A percentile compares a stretch with the other conserved stretches of the same genome.
These are phyloP conservation scores for Xylaria sp. DNA, from an alignment of 2,329 filamentous ascomycete species.

Conservation along the genomic window DNA sequence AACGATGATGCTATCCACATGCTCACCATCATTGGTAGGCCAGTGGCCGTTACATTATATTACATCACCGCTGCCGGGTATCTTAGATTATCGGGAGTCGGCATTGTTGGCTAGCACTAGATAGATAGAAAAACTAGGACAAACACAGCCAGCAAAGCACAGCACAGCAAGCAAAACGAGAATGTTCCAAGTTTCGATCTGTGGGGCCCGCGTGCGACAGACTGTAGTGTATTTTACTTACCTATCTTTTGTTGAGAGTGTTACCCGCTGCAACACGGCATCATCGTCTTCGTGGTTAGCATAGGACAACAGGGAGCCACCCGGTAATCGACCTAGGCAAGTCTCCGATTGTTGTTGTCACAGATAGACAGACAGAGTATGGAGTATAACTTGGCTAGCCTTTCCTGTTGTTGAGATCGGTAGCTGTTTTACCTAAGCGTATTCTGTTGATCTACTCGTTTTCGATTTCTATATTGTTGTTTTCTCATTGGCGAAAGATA, in stretches of 20 bases:
- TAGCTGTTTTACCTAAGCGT: not conserved
- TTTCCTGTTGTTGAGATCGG: not conserved
- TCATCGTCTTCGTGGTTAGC: constrained; percentile 1
- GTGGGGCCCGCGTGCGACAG: constrained; percentile 7
- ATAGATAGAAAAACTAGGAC: constrained; percentile 11
- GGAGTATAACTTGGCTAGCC: not conserved
- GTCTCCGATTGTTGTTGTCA: not conserved
- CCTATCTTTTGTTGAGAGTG: not conserved
- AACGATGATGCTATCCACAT: not conserved
- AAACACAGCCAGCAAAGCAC: not conserved
- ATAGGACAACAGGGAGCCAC: not conserved
- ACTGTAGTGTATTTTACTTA: constrained; percentile 17
- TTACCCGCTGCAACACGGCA: constrained; percentile 15
- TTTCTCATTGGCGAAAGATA: not conserved
- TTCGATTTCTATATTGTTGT: not conserved
- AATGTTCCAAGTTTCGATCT: not conserved
- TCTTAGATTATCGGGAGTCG: constrained; percentile 29
- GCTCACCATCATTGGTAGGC: not conserved
- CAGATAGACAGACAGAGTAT: not conserved
- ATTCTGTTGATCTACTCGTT: too few species aligned
- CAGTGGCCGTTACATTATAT: not conserved
- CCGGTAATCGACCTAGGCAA: not conserved
- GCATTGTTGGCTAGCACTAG: constrained; percentile 11
- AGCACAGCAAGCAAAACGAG: not conserved
- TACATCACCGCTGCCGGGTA: too few species aligned